Percentiles rank a stretch among this genome's conserved stretches.
Conservation (phyloP, 164 flowering plant species). For the Liriodendron chinense region DNA sequence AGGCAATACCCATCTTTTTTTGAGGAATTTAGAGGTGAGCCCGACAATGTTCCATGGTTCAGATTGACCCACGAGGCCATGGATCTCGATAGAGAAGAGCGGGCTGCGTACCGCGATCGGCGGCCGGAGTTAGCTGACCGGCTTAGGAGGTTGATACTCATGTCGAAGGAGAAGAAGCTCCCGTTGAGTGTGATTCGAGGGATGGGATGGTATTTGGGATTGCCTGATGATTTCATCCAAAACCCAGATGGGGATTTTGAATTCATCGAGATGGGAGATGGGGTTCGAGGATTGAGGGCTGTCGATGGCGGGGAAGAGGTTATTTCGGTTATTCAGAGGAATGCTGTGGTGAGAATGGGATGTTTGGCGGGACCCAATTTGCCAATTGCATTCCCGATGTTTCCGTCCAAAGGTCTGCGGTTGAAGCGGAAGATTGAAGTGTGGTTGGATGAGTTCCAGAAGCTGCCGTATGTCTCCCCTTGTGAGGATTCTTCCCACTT, state of each 20-base stretch:
- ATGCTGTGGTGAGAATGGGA: constrained; percentile 43
- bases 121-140: constrained; percentile 41
- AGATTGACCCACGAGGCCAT: constrained; percentile 66
- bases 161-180: constrained; percentile 56
- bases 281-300: constrained; percentile 40
- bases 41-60: constrained; percentile 79
- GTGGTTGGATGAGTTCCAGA: constrained; percentile 75
- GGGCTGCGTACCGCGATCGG: constrained; percentile 32
- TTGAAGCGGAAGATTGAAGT: constrained; percentile 62
- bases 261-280: constrained; percentile 68
- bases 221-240: constrained; percentile 56
- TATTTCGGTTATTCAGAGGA: constrained; percentile 53
- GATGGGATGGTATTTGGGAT: constrained; percentile 81
- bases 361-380: constrained; percentile 23
- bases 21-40: constrained; percentile 68
- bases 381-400: constrained; percentile 50
- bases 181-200: constrained; percentile 71
- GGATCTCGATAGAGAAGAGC: constrained; percentile 58
- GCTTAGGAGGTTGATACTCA: constrained; percentile 64
- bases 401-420: constrained; percentile 76
- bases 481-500: constrained; percentile 58
- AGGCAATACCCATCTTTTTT: constrained; percentile 76
- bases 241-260: constrained; percentile 36
- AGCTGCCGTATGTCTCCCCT: constrained; percentile 76
- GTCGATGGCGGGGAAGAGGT: constrained; percentile 37